These are phyloP conservation scores for Diaporthe caulivora DNA, from an alignment of 2,329 filamentous ascomycete genomes.

Conservation along the genomic window DNA sequence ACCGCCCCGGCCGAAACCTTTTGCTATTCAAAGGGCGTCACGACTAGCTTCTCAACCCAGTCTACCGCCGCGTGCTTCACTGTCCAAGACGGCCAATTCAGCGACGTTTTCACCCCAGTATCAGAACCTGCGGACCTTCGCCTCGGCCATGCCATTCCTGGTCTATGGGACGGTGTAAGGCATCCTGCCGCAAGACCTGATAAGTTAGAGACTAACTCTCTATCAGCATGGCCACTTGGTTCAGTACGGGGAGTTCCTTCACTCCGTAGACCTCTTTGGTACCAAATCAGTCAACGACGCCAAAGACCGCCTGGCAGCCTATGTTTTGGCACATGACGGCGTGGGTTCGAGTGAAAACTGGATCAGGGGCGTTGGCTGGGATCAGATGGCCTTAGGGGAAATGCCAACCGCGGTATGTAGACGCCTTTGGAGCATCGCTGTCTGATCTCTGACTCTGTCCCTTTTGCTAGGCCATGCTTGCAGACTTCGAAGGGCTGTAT, in stretches of 20 bases:
- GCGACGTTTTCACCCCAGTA: slow-evolving; percentile 55
- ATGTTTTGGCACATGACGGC: slow-evolving; percentile 62
- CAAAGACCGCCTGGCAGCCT: slow-evolving; percentile 62
- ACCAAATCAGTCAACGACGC: slow-evolving; percentile 67
- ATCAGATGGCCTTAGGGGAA: slow-evolving; percentile 73
- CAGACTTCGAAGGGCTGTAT: slow-evolving; percentile 67
- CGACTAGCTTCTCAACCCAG: slow-evolving; percentile 53
- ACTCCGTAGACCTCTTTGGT: slow-evolving; percentile 75
- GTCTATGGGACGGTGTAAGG: slow-evolving; percentile 72
- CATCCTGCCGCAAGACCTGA: neutral
- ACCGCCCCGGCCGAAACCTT: slow-evolving; percentile 46
- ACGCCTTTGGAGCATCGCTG: neutral
- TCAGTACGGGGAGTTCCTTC: slow-evolving; percentile 74
- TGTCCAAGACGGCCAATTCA: slow-evolving; percentile 64
- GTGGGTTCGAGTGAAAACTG: slow-evolving; percentile 68
- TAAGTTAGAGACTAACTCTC: neutral
- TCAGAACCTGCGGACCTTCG: slow-evolving; percentile 47
- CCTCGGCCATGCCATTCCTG: slow-evolving; percentile 71
- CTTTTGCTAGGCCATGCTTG: slow-evolving; percentile 62
- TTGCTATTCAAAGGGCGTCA: slow-evolving; percentile 58
- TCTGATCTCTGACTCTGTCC: neutral
- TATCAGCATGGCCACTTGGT: slow-evolving; percentile 71
- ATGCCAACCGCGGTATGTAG: slow-evolving; percentile 74
- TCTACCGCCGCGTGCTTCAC: slow-evolving; percentile 67
- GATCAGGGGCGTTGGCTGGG: slow-evolving; percentile 78